A percentile compares a stretch with the other conserved stretches of the same genome.
Conservation (phyloP, 371 early-diverging fungal genomes). For the Mortierella sp. region DNA sequence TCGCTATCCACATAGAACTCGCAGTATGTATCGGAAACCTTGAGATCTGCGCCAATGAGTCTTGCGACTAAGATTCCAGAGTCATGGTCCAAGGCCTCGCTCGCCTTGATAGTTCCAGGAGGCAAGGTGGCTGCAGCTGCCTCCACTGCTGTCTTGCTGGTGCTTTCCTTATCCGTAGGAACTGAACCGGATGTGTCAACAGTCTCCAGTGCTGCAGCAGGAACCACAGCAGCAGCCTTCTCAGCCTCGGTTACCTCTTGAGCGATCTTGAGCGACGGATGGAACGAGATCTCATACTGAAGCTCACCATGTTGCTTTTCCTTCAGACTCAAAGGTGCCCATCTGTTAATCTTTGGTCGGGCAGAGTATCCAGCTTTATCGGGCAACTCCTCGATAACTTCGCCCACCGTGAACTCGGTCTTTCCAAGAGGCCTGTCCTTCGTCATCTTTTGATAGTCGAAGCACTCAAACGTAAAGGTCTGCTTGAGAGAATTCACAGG, state of each 20-base stretch:
- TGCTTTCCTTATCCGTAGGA: conserved; percentile 31
- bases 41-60: conserved; percentile 39
- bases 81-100: conserved; percentile 38
- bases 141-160: conserved; percentile 26
- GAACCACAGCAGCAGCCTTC: conserved; percentile 32
- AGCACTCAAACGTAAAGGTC: conserved; percentile 75
- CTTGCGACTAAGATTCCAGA: conserved; percentile 49
- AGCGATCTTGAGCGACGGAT: conserved; percentile 68
- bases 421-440: conserved; percentile 77
- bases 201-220: conserved; percentile 7
- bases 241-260: conserved; percentile 46
- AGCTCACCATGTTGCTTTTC: conserved; percentile 72
- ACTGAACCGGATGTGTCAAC: conserved; percentile 38
- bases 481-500: conserved; percentile 76
- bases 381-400: conserved; percentile 58
- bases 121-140: conserved; percentile 19
- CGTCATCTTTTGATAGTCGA: conserved; percentile 74
- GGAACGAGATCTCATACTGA: conserved; percentile 71
- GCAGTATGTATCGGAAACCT: conserved; percentile 44
- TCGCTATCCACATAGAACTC: conserved; percentile 54
- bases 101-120: conserved; percentile 26
- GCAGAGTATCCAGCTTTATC: conserved; percentile 57
- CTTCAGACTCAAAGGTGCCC: conserved; percentile 66
- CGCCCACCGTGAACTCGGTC: conserved; percentile 57
- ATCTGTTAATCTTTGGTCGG: conserved; percentile 60